Evolutionary conservation across 192 early-diverging fungal genomes (phyloP), one percentile per base, ranked within the genome.

Genomic region (Bifiguratus adelaidae): DNA sequence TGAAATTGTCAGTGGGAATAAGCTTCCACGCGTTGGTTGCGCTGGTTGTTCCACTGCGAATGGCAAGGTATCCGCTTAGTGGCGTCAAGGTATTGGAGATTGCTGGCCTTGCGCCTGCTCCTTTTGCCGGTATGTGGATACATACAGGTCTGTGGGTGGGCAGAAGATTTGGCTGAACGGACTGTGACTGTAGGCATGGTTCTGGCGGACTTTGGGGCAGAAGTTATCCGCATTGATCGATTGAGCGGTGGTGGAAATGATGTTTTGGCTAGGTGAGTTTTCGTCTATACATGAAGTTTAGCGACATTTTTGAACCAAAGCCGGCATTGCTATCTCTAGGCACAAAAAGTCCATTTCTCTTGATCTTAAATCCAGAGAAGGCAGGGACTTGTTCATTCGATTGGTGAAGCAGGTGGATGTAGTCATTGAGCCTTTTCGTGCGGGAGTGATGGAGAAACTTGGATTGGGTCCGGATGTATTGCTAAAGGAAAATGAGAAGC

Each of bases 371-470:
- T 57, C 53, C 2, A 45, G 65, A 2, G 46, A 53, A 1, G 69
- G 74, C 1, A 63, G 63, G n/a, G 61, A 68, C 24, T 22, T 70
- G 7, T 43, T 76, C 12, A 60, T 59, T 41, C 45, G 56, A 0
- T 35, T 84, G 12, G 51, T 67, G n/a, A 47, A 47, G 13, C 60
- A 63, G 28, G 59, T 70, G 18, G 82, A 84, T 54, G 66, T 84
- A 11, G 45, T 84, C 11, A 53, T 84, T 12, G 82, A 84, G 21
- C 77, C 82, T 12, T 84, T 78, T 47, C 63, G 82, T 12, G 77
- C 82, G 11, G 82, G 82, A 20, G 78, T 84, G 11, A 67, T 84
- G 74, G 82, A 84, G 41, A 60, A 60, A 12, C 50, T 85, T n/a
- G 73, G 73, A 3, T 53, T 85, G 20, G 80, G 78, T 2, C 82